A percentile compares a stretch with the other conserved stretches of the same genome.
Evolutionary conservation across 2,329 filamentous ascomycete genomes (phyloP).

Genomic region (Chaetomium sp.): DNA sequence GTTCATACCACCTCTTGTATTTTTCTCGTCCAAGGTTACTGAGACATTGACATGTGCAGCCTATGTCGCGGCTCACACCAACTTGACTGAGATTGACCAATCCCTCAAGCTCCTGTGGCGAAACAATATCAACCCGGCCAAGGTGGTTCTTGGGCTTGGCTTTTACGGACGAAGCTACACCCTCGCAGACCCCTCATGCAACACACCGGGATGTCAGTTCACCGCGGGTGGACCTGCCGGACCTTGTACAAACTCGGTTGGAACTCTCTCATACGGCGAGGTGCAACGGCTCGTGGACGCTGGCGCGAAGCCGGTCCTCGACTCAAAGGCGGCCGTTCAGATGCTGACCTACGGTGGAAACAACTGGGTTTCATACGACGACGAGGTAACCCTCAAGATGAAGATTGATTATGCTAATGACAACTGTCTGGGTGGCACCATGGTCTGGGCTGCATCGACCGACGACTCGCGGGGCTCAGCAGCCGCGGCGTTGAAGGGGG

Average conservation of each 20-base stretch:
- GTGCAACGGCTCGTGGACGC: background rate
- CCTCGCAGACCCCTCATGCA: background rate
- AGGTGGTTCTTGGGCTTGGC: constrained; percentile 8
- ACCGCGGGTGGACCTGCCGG: constrained; percentile 2
- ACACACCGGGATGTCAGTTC: constrained; percentile 1
- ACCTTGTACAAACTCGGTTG: constrained; percentile 3
- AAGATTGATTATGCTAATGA: constrained; percentile 9
- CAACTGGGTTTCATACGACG: constrained; percentile 15
- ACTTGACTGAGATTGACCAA: constrained; percentile 16
- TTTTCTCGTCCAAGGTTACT: background rate
- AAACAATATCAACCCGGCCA: constrained; percentile 1
- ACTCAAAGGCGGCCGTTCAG: constrained; percentile 5
- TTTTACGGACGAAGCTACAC: constrained; percentile 14
- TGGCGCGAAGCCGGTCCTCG: background rate
- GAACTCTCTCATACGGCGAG: constrained; percentile 9
- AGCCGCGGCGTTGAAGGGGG: constrained; percentile 1
- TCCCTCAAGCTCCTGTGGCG: constrained; percentile 15
- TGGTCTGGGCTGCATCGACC: constrained; percentile 16
- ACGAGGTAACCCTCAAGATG: constrained; percentile 8
- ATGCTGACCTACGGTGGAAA: constrained; percentile 4
- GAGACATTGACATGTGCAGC: background rate
- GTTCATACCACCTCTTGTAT: background rate
- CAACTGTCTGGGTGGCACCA: constrained; percentile 8
- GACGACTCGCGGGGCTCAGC: constrained; percentile 12
- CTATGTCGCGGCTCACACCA: constrained; percentile 14